phyloP scores from a whole-genome alignment of 352 stramenopile genomes.

The Globisporangium viniferum region DNA sequence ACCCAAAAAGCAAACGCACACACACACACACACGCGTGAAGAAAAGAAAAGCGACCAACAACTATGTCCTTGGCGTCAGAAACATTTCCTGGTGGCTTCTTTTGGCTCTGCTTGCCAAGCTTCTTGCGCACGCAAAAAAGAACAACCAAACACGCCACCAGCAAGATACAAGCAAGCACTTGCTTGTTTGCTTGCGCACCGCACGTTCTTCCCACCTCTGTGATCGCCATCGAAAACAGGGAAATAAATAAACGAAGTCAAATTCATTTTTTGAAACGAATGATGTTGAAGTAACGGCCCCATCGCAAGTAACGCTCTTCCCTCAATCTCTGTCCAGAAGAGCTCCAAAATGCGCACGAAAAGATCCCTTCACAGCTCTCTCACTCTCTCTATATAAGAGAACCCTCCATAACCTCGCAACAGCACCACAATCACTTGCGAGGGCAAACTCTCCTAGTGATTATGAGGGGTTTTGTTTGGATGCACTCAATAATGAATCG shows the following conservation, averaged over 20 bases:
- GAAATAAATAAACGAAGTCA: neutral
- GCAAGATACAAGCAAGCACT: neutral
- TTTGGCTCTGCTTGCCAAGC: neutral
- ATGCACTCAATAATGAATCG: no score
- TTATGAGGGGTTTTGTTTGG: no score
- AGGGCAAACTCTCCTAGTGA: no score
- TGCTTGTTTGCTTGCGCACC: neutral
- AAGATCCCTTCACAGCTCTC: neutral
- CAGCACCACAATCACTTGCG: no score
- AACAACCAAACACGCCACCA: neutral
- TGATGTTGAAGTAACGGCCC: constrained; percentile 2
- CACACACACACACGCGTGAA: neutral
- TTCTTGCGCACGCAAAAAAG: neutral
- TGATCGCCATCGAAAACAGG: neutral
- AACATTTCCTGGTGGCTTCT: neutral
- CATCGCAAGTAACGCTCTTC: neutral
- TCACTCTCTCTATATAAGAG: no score
- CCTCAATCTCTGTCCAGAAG: neutral
- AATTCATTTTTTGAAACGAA: neutral
- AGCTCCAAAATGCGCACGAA: neutral
- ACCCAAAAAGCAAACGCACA: neutral
- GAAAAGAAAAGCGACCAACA: neutral
- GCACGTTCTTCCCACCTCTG: neutral
- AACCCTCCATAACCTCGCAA: no score
- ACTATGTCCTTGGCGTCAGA: neutral